Evolutionary conservation across 208 protist species (phyloP).

Genomic region (Wallacemonas sp.): DNA sequence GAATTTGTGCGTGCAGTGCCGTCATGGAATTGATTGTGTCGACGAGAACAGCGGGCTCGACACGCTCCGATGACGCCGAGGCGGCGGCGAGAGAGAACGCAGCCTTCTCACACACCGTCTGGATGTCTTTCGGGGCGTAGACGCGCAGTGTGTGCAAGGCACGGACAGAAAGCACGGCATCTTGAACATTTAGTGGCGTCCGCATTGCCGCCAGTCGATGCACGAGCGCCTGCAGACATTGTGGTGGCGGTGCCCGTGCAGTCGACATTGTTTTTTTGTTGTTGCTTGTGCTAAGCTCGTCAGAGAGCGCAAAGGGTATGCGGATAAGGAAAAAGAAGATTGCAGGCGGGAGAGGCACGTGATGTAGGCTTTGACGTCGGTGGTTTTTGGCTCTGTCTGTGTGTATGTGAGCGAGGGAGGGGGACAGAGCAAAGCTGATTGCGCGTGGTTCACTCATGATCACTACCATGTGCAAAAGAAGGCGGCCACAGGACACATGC

Average conservation of each 20-base stretch:
- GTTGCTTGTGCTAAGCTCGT: too few species aligned
- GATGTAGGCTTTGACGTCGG: too few species aligned
- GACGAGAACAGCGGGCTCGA: slow-evolving; percentile 32
- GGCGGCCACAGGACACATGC: too few species aligned
- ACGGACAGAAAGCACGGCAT: slow-evolving; percentile 55
- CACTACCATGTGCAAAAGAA: too few species aligned
- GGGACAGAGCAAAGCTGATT: too few species aligned
- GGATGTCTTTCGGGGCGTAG: slow-evolving; percentile 32
- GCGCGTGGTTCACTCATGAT: too few species aligned
- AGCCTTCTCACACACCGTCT: slow-evolving; percentile 52
- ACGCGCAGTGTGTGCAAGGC: slow-evolving; percentile 47
- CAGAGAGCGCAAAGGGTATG: too few species aligned
- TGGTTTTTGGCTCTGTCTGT: too few species aligned
- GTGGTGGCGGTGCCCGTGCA: too few species aligned
- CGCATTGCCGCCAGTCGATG: slow-evolving; percentile 38
- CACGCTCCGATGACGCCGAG: slow-evolving; percentile 21
- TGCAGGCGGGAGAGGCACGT: too few species aligned
- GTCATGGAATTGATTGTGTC: slow-evolving; percentile 52
- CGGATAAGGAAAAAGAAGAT: too few species aligned
- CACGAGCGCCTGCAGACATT: slow-evolving; percentile 23
- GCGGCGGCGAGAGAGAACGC: slow-evolving; percentile 56
- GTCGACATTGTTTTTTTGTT: not conserved
- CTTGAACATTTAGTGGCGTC: slow-evolving; percentile 54
- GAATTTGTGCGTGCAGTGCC: slow-evolving; percentile 34
- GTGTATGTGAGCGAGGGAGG: too few species aligned